These are phyloP conservation scores for Polyplosphaeria fusca DNA, from an alignment of 495 filamentous ascomycete species.

Conservation along the genomic window DNA sequence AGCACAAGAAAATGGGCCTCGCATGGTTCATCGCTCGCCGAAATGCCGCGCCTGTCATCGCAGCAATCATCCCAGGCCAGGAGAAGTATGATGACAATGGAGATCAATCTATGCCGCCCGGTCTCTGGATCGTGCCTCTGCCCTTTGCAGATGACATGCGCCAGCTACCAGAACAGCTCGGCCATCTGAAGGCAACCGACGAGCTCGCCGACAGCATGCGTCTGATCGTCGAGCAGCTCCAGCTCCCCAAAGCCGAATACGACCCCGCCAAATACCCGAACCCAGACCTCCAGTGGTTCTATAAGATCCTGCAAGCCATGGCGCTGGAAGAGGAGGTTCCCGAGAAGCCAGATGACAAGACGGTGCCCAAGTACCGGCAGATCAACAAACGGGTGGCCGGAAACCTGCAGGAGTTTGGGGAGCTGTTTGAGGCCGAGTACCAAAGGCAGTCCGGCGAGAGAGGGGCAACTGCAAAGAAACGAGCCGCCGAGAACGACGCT, in stretches of 20 bases:
- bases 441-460: slow-evolving; percentile 46
- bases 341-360: slow-evolving; percentile 75
- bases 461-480: slow-evolving; percentile 13
- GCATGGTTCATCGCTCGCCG: slow-evolving; percentile 85
- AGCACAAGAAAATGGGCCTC: slow-evolving; percentile 71
- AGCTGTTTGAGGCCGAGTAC: slow-evolving; percentile 54
- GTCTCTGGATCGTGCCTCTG: slow-evolving; percentile 83
- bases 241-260: slow-evolving; percentile 82
- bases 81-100: slow-evolving; percentile 64
- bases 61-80: slow-evolving; percentile 73
- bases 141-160: slow-evolving; percentile 92
- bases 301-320: slow-evolving; percentile 86
- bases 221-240: slow-evolving; percentile 74
- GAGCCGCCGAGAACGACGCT: slow-evolving; percentile 1
- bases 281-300: slow-evolving; percentile 95
- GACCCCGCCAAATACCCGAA: slow-evolving; percentile 88
- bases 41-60: slow-evolving; percentile 73
- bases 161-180: slow-evolving; percentile 61
- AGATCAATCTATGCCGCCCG: slow-evolving; percentile 70
- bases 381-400: slow-evolving; percentile 81
- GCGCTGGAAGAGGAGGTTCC: slow-evolving; percentile 92
- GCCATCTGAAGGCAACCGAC: slow-evolving; percentile 57
- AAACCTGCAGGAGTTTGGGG: slow-evolving; percentile 72
- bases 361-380: slow-evolving; percentile 73
- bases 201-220: slow-evolving; percentile 77